Conservation (phyloP, 2,329 filamentous ascomycete genomes). For the Neoascochyta sp. region DNA sequence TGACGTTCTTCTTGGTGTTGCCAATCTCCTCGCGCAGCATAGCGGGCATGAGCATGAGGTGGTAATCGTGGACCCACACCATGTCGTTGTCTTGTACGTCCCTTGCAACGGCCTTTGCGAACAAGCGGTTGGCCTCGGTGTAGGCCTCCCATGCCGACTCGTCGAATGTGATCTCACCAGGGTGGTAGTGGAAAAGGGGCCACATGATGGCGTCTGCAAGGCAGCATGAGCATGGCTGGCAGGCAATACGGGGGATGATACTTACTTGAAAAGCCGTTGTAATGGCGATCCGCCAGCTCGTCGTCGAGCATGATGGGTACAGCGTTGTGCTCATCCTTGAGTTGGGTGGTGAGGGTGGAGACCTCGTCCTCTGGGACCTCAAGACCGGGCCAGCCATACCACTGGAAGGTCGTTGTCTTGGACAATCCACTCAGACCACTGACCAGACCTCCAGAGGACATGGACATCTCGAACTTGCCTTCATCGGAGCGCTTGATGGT, state of each 20-base stretch:
- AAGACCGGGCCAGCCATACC: constrained; percentile 97
- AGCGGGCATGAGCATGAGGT: constrained; percentile 91
- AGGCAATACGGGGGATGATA: constrained; percentile 1
- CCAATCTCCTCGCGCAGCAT: constrained; percentile 92
- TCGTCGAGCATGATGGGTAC: constrained; percentile 91
- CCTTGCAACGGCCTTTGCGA: constrained; percentile 80
- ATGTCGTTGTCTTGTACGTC: constrained; percentile 91
- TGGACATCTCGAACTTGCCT: constrained; percentile 87
- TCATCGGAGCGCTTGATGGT: constrained; percentile 93
- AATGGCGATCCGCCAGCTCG: constrained; percentile 89
- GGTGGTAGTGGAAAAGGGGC: constrained; percentile 98
- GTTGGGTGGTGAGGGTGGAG: constrained; percentile 65
- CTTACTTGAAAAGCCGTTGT: constrained; percentile 96
- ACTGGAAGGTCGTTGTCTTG: constrained; percentile 92
- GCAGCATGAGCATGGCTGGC: constrained; percentile 7
- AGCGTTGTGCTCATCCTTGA: constrained; percentile 84
- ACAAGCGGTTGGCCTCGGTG: constrained; percentile 85
- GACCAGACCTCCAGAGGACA: constrained; percentile 95
- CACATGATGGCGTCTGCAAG: constrained; percentile 80
- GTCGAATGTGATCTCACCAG: constrained; percentile 96
- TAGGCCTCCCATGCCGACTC: constrained; percentile 93
- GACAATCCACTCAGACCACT: constrained; percentile 87
- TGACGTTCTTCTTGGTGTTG: constrained; percentile 78
- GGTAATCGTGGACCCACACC: constrained; percentile 98
- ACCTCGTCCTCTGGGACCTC: constrained; percentile 86